A percentile compares a stretch with the other conserved stretches of the same genome.
These are phyloP conservation scores for Tritrichomonas foetus DNA, from an alignment of 208 protist genomes.

Conservation along the genomic window DNA sequence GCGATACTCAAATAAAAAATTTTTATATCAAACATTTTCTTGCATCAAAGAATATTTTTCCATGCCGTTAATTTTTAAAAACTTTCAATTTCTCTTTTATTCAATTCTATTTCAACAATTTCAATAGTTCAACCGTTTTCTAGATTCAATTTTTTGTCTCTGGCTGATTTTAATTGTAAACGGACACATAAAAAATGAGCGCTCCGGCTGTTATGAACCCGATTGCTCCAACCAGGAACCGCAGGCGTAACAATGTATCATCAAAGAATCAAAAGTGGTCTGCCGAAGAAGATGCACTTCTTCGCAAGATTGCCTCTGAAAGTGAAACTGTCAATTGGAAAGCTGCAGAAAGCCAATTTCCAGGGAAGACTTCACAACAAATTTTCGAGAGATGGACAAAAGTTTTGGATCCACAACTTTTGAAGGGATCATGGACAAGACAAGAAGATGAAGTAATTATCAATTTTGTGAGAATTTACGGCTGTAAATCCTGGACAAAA, in stretches of 20 bases:
- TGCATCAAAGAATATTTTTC: too few species aligned
- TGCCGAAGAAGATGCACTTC: not conserved
- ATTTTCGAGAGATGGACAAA: not conserved
- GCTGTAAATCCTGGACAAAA: not conserved
- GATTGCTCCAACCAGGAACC: not conserved
- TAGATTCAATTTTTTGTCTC: too few species aligned
- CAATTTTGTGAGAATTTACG: not conserved
- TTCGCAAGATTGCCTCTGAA: not conserved
- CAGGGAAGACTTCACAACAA: conserved; percentile 7
- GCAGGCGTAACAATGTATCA: not conserved
- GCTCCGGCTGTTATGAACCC: too few species aligned
- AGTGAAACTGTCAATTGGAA: not conserved
- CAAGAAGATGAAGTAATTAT: not conserved
- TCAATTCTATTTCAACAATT: too few species aligned
- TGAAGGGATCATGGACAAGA: not conserved
- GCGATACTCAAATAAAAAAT: too few species aligned
- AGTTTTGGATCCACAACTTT: not conserved
- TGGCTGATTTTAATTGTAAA: too few species aligned
- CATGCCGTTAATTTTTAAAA: too few species aligned
- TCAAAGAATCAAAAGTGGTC: not conserved
- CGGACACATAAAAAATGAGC: too few species aligned
- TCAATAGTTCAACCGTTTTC: too few species aligned
- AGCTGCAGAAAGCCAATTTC: not conserved
- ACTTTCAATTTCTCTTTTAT: too few species aligned
- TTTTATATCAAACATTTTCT: too few species aligned